Evolutionary conservation across 176 grass and related monocot genomes (phyloP).

Genomic region (Carex littledalei): DNA sequence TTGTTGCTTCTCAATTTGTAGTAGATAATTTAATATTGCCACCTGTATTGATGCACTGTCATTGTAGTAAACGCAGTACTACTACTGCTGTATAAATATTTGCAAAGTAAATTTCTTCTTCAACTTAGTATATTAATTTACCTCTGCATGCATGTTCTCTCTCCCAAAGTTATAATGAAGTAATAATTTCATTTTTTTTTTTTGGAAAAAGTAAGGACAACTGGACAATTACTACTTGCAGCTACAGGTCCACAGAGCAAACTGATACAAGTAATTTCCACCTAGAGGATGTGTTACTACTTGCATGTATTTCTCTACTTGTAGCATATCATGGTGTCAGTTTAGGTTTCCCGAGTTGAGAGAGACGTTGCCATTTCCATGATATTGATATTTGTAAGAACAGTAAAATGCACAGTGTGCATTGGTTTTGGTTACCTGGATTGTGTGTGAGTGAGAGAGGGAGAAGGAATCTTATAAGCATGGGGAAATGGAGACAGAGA

Average conservation of each 20-base stretch:
- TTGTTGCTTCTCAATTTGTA: not conserved
- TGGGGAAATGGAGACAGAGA: slow-evolving; percentile 15
- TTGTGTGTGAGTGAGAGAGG: slow-evolving; percentile 9
- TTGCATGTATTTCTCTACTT: slow-evolving; percentile 5
- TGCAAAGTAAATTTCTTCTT: not conserved
- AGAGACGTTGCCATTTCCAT: slow-evolving; percentile 1
- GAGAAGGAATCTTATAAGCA: slow-evolving; percentile 7
- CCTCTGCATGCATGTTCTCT: not conserved
- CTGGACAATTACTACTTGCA: slow-evolving; percentile 5
- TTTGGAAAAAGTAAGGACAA: not conserved
- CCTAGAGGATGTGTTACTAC: not conserved
- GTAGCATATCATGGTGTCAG: slow-evolving; percentile 7
- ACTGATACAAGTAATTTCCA: slow-evolving; percentile 19
- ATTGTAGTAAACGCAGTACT: not conserved
- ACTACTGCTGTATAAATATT: not conserved
- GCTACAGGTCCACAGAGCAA: not conserved
- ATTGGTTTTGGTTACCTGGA: slow-evolving; percentile 10
- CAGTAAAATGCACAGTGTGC: not conserved
- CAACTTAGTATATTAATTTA: not conserved
- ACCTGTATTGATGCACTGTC: not conserved
- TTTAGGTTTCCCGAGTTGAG: not conserved
- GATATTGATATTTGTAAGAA: slow-evolving; percentile 3
- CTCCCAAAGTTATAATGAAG: not conserved
- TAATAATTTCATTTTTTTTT: not conserved
- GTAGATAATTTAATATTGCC: not conserved